Percentiles rank a stretch among this genome's conserved stretches.
phyloP scores from a whole-genome alignment of 345 rosid species.

The Aegle marmelos region DNA sequence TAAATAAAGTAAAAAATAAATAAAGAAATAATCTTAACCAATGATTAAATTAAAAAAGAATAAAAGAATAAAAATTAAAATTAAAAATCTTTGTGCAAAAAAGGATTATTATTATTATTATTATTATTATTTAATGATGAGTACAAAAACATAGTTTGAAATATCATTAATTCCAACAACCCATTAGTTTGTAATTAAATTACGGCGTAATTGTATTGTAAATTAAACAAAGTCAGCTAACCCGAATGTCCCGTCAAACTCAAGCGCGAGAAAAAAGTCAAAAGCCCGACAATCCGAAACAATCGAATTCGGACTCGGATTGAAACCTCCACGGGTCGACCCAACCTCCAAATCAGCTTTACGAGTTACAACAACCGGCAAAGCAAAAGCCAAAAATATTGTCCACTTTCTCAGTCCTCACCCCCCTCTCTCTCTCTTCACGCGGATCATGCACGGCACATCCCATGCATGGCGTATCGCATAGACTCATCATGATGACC shows the following conservation, averaged over 20 bases:
- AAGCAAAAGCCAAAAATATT: background rate
- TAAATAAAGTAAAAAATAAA: too few species aligned
- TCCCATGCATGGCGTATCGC: background rate
- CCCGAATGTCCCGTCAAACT: too few species aligned
- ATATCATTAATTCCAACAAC: too few species aligned
- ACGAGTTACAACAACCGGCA: background rate
- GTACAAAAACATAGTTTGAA: too few species aligned
- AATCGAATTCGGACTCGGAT: background rate
- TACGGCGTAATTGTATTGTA: too few species aligned
- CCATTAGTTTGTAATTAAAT: too few species aligned
- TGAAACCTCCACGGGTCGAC: background rate
- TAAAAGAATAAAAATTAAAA: too few species aligned
- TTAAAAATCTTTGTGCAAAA: too few species aligned
- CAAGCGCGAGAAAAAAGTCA: background rate
- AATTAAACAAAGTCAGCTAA: background rate
- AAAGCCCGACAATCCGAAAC: background rate
- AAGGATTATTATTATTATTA: too few species aligned
- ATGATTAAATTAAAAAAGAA: too few species aligned
- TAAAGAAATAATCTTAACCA: too few species aligned
- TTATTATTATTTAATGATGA: too few species aligned
- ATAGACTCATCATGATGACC: background rate
- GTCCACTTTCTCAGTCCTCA: background rate
- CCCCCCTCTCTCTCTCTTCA: slow-evolving; percentile 3
- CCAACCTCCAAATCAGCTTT: background rate
- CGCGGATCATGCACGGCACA: background rate